Percentiles rank a stretch among this genome's conserved stretches.
Evolutionary conservation across 169 alveolate genomes (phyloP).

Genomic region (Babesia caballi): DNA sequence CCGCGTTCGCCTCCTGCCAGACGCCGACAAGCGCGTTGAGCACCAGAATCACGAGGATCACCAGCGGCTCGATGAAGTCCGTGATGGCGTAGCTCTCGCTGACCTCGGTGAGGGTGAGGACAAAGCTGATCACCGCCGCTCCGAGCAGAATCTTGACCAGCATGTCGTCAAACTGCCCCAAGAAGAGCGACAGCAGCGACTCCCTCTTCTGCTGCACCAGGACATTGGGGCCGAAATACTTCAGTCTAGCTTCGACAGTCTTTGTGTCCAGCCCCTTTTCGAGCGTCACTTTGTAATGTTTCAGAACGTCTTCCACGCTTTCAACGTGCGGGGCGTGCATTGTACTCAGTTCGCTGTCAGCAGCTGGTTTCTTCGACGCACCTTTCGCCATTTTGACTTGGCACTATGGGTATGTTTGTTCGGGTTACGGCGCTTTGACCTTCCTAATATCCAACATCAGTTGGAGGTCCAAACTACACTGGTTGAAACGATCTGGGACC

Average conservation of each 20-base stretch:
- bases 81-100: constrained; percentile 88
- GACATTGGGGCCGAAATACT: constrained; percentile 84
- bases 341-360: background rate
- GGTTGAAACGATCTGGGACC: no score
- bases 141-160: constrained; percentile 91
- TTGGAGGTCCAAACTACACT: no score
- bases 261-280: constrained; percentile 82
- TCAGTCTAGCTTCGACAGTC: constrained; percentile 82
- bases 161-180: constrained; percentile 93
- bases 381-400: background rate
- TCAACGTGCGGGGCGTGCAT: constrained; percentile 57
- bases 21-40: constrained; percentile 96
- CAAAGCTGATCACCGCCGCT: constrained; percentile 94
- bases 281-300: constrained; percentile 56
- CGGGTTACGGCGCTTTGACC: no score
- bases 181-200: constrained; percentile 85
- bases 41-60: constrained; percentile 89
- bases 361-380: background rate
- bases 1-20: constrained; percentile 98
- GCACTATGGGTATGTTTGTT: no score
- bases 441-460: no score
- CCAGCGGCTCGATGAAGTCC: constrained; percentile 97
- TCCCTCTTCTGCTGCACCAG: constrained; percentile 87
- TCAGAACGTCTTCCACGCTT: constrained; percentile 61
- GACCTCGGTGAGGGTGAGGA: constrained; percentile 89